These are phyloP conservation scores for Keithomyces neogunnii DNA, from an alignment of 2,329 filamentous ascomycete genomes.

Conservation along the genomic window DNA sequence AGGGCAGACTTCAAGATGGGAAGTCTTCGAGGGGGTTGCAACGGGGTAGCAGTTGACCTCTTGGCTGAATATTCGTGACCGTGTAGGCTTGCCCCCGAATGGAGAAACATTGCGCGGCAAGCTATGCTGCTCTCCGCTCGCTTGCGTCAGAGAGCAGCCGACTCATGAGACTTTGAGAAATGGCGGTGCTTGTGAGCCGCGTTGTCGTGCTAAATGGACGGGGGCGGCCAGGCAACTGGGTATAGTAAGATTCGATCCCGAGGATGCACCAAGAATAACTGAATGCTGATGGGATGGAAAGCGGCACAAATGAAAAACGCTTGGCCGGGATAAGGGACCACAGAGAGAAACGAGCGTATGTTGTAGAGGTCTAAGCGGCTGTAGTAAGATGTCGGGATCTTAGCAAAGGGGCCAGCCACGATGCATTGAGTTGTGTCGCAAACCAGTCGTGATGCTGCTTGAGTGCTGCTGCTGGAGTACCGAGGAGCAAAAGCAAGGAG, in stretches of 20 bases:
- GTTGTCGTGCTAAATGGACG: background rate
- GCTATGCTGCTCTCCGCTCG: background rate
- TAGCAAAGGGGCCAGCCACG: constrained; percentile 1
- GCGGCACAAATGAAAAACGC: too few relatives aligned
- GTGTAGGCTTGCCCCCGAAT: constrained; percentile 50
- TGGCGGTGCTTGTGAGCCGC: background rate
- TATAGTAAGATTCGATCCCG: background rate
- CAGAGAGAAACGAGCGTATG: background rate
- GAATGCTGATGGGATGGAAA: too few relatives aligned
- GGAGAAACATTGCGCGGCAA: constrained; percentile 42
- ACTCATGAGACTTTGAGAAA: background rate
- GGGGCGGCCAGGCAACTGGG: background rate
- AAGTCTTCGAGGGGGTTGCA: constrained; percentile 26
- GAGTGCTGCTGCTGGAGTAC: background rate
- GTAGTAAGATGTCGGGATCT: background rate
- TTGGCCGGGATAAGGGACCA: background rate
- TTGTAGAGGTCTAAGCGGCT: background rate
- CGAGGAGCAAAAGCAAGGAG: background rate
- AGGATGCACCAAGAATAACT: background rate
- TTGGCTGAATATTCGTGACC: constrained; percentile 49
- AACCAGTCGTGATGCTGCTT: background rate
- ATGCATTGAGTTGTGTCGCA: background rate
- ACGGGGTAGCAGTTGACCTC: constrained; percentile 17
- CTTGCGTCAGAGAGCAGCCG: background rate
- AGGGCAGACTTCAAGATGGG: constrained; percentile 35